Evolutionary conservation across 2,329 filamentous ascomycete genomes (phyloP).

Genomic region (Fusarium tupiense): DNA sequence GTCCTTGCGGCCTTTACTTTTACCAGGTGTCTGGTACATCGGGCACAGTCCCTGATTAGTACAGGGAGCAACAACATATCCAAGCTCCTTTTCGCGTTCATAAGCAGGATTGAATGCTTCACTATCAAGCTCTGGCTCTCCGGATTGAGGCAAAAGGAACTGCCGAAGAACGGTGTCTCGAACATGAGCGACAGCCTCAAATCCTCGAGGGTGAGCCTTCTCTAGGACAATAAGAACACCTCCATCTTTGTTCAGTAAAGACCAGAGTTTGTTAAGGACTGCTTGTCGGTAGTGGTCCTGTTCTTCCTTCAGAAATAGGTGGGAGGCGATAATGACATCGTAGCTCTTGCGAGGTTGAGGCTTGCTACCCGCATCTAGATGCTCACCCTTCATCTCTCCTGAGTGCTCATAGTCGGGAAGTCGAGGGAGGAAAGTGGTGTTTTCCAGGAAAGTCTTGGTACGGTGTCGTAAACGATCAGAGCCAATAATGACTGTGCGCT

Average conservation of each 20-base stretch:
- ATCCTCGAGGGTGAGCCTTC: constrained; percentile 90
- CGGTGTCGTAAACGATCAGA: constrained; percentile 79
- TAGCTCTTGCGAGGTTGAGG: constrained; percentile 77
- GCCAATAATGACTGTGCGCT: constrained; percentile 82
- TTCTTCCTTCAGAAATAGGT: constrained; percentile 79
- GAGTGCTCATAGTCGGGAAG: constrained; percentile 86
- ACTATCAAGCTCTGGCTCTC: constrained; percentile 45
- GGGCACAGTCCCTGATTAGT: constrained; percentile 90
- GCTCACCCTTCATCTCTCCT: constrained; percentile 65
- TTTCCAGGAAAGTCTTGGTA: constrained; percentile 78
- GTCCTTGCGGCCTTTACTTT: constrained; percentile 80
- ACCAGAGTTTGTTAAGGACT: constrained; percentile 89
- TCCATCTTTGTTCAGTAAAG: constrained; percentile 81
- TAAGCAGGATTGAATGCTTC: constrained; percentile 54
- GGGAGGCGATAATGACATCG: constrained; percentile 90
- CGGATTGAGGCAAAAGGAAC: constrained; percentile 67
- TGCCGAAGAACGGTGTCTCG: constrained; percentile 81
- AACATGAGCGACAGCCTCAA: constrained; percentile 89
- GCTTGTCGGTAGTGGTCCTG: constrained; percentile 81
- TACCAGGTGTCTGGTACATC: constrained; percentile 81
- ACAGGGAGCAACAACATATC: constrained; percentile 78
- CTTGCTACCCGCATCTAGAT: constrained; percentile 66
- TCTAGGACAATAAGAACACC: constrained; percentile 89
- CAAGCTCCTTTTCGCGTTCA: constrained; percentile 62
- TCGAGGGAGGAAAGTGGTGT: constrained; percentile 91